A percentile compares a stretch with the other conserved stretches of the same genome.
Conservation (phyloP, 2,329 filamentous ascomycete genomes). For the Epichloe typhina region DNA sequence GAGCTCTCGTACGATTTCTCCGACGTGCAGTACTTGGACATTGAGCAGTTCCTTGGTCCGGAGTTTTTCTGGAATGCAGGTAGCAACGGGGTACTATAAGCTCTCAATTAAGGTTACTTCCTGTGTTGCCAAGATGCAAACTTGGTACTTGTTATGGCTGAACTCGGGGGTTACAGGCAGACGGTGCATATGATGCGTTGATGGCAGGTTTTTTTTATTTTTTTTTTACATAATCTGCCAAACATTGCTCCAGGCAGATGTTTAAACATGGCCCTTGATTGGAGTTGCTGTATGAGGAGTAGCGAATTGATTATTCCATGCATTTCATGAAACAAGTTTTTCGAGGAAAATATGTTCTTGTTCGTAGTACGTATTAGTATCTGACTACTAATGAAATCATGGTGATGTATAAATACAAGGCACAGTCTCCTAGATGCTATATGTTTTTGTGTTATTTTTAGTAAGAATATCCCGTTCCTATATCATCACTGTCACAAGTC, state of each 20-base stretch:
- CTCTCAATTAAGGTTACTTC: not conserved
- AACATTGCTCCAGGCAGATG: not conserved
- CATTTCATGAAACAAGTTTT: not conserved
- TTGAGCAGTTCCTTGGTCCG: constrained; percentile 25
- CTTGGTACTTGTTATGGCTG: not conserved
- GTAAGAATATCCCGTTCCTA: no score
- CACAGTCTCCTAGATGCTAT: no score
- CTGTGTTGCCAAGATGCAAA: not conserved
- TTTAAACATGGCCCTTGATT: not conserved
- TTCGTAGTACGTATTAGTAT: no score
- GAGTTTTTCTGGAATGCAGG: not conserved
- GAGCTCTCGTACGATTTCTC: constrained; percentile 30
- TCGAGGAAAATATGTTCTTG: no score
- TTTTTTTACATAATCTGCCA: constrained; percentile 1
- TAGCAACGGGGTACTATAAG: not conserved
- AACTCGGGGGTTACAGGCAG: not conserved
- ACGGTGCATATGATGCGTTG: not conserved
- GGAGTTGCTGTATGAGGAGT: not conserved
- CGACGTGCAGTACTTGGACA: constrained; percentile 27
- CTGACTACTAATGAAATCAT: no score
- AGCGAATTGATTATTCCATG: not conserved
- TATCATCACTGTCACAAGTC: no score
- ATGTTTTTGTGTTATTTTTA: no score
- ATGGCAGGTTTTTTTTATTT: not conserved
- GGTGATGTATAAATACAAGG: no score